Conservation (phyloP, 1,284 basidiomycete genomes). For the Naganishia cerealis region DNA sequence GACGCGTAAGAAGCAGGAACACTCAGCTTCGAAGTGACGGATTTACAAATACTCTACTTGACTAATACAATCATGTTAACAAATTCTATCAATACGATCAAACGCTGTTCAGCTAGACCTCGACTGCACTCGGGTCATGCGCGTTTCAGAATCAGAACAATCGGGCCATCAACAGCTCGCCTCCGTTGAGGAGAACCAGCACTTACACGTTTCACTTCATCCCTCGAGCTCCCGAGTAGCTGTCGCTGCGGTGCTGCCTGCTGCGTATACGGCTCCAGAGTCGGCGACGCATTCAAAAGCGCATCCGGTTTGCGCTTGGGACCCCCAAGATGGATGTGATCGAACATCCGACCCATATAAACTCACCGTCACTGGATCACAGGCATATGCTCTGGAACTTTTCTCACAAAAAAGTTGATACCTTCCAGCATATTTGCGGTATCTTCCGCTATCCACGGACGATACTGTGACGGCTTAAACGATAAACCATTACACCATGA, state of each 20-base stretch:
- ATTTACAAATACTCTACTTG: neutral
- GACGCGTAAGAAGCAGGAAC: too few species aligned
- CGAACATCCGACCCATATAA: slow-evolving; percentile 1
- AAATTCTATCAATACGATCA: too few species aligned
- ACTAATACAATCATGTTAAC: too few species aligned
- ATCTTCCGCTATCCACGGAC: slow-evolving; percentile 15
- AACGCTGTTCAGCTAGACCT: too few species aligned
- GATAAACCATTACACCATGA: slow-evolving; percentile 30
- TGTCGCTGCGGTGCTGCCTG: neutral
- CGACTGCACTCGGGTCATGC: too few species aligned
- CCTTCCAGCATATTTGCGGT: slow-evolving; percentile 31
- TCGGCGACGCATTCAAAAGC: slow-evolving; percentile 4
- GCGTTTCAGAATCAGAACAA: too few species aligned
- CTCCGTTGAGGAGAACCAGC: too few species aligned
- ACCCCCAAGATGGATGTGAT: neutral
- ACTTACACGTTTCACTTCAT: too few species aligned
- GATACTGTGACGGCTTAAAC: slow-evolving; percentile 30
- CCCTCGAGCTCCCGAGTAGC: neutral
- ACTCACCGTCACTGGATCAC: neutral
- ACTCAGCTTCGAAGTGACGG: neutral
- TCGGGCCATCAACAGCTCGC: too few species aligned
- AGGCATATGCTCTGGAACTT: neutral
- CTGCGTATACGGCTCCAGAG: slow-evolving; percentile 4
- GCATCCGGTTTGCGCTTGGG: slow-evolving; percentile 5
- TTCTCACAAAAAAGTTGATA: slow-evolving; percentile 25